A percentile compares a stretch with the other conserved stretches of the same genome.
Evolutionary conservation across 2,329 filamentous ascomycete genomes (phyloP).

Genomic region (Achaetomium macrosporum): DNA sequence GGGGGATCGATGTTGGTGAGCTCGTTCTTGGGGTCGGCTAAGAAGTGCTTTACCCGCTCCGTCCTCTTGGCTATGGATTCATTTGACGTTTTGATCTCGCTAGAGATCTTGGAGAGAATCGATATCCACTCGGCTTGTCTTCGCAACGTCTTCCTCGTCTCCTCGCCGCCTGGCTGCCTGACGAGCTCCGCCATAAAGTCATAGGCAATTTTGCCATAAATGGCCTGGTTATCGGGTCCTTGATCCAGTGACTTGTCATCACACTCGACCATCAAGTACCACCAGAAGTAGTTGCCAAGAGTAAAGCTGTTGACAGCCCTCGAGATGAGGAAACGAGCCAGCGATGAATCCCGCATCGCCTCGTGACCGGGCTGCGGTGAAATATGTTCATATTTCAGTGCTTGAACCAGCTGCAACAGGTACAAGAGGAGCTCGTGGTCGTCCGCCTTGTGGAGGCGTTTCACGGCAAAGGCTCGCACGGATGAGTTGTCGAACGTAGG

Average conservation of each 20-base stretch:
- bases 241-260: slow-evolving; percentile 77
- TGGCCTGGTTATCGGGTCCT: slow-evolving; percentile 66
- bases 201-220: slow-evolving; percentile 90
- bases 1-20: slow-evolving; percentile 77
- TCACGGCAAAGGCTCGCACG: slow-evolving; percentile 89
- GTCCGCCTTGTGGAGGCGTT: slow-evolving; percentile 83
- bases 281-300: slow-evolving; percentile 91
- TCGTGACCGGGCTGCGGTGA: slow-evolving; percentile 57
- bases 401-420: slow-evolving; percentile 88
- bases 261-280: slow-evolving; percentile 98
- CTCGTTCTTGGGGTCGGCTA: slow-evolving; percentile 88
- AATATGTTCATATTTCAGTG: slow-evolving; percentile 86
- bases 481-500: slow-evolving; percentile 85
- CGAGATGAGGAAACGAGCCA: slow-evolving; percentile 83
- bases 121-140: slow-evolving; percentile 87
- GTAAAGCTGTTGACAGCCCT: slow-evolving; percentile 83
- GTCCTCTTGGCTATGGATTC: slow-evolving; percentile 75
- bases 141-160: slow-evolving; percentile 68
- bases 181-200: slow-evolving; percentile 91
- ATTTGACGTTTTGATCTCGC: slow-evolving; percentile 75
- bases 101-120: slow-evolving; percentile 80
- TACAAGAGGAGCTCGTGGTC: slow-evolving; percentile 90
- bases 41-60: slow-evolving; percentile 74
- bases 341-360: slow-evolving; percentile 66
- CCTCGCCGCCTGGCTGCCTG: slow-evolving; percentile 61